These are phyloP conservation scores for Chloromonas sp. DNA, from an alignment of 163 green algal species.

Conservation along the genomic window DNA sequence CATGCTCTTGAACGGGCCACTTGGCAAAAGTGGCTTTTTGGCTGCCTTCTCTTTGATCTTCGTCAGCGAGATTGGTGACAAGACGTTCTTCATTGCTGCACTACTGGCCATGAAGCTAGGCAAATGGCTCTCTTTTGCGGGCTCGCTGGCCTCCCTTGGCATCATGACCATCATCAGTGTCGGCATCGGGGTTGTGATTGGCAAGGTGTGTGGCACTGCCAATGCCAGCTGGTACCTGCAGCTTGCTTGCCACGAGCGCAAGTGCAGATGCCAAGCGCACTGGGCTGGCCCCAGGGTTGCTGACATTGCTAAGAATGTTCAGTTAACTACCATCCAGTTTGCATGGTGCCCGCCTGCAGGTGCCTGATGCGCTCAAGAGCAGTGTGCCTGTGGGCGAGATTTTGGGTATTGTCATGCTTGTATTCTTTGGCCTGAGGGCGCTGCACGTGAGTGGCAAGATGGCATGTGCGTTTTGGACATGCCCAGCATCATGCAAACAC, in stretches of 20 bases:
- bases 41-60: constrained; percentile 85
- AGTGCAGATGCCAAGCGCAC: neutral
- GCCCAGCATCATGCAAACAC: too few species aligned
- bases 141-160: constrained; percentile 49
- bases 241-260: neutral
- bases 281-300: too few species aligned
- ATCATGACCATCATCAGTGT: constrained; percentile 90
- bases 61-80: constrained; percentile 85
- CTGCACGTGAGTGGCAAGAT: constrained; percentile 19
- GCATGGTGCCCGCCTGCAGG: constrained; percentile 1
- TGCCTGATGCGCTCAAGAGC: constrained; percentile 68
- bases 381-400: constrained; percentile 74
- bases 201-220: constrained; percentile 32
- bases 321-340: too few species aligned
- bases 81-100: constrained; percentile 88
- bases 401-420: constrained; percentile 67
- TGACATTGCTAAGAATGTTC: too few species aligned
- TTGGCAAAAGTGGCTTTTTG: constrained; percentile 67
- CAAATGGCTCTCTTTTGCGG: constrained; percentile 52
- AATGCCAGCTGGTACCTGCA: neutral
- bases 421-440: constrained; percentile 76
- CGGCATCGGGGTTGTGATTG: constrained; percentile 76
- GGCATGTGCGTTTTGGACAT: too few species aligned
- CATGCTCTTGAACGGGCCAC: constrained; percentile 34
- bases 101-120: constrained; percentile 75